These are phyloP conservation scores for Themeda triandra DNA, from an alignment of 176 grass and related monocot species.

Conservation along the genomic window DNA sequence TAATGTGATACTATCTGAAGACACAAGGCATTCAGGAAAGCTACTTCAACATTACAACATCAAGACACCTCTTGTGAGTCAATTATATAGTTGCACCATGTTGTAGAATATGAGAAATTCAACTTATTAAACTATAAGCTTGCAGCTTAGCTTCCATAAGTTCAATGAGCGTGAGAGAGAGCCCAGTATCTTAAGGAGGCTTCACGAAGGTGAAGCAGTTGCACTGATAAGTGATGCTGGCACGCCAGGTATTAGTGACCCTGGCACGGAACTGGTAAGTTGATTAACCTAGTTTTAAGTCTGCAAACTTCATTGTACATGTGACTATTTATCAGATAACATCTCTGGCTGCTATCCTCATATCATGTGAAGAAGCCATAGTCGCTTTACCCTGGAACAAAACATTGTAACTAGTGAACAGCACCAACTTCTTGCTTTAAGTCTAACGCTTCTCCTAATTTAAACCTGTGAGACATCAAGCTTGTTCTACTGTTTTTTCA, in stretches of 20 bases:
- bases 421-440: not conserved
- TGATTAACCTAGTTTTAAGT: not conserved
- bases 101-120: not conserved
- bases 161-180: slow-evolving; percentile 92
- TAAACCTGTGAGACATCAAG: slow-evolving; percentile 13
- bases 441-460: not conserved
- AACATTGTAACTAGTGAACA: slow-evolving; percentile 16
- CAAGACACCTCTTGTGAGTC: slow-evolving; percentile 88
- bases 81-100: not conserved
- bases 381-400: not conserved
- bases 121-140: slow-evolving; percentile 29
- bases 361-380: not conserved
- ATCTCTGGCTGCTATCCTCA: not conserved
- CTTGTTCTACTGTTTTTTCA: slow-evolving; percentile 17
- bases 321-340: not conserved
- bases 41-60: slow-evolving; percentile 92
- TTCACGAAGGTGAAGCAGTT: slow-evolving; percentile 84
- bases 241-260: slow-evolving; percentile 91
- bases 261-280: slow-evolving; percentile 80
- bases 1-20: slow-evolving; percentile 87
- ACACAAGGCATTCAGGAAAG: slow-evolving; percentile 95
- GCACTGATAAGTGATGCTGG: slow-evolving; percentile 97
- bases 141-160: slow-evolving; percentile 91
- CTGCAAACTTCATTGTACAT: not conserved
- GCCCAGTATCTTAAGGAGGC: slow-evolving; percentile 72